Percentiles rank a stretch among this genome's conserved stretches.
Evolutionary conservation across 441 rosid species (phyloP).

Genomic region (Gossypium laxum): DNA sequence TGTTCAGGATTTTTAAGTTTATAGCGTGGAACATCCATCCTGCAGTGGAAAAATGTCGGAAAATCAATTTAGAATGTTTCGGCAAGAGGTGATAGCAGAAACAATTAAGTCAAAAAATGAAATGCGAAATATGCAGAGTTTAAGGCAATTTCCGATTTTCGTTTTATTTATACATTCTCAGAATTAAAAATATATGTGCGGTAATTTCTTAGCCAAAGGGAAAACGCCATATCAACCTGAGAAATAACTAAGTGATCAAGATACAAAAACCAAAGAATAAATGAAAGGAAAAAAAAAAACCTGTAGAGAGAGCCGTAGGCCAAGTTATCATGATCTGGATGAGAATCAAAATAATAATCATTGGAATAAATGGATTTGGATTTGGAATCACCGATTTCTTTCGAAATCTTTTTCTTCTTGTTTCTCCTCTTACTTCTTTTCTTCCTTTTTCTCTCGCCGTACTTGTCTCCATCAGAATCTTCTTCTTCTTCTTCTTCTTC

Average conservation of each 20-base stretch:
- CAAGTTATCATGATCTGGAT: slow-evolving; percentile 76
- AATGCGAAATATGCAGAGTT: background rate
- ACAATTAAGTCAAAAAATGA: background rate
- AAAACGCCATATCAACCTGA: background rate
- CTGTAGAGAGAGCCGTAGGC: slow-evolving; percentile 74
- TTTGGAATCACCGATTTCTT: slow-evolving; percentile 33
- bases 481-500: slow-evolving; percentile 10
- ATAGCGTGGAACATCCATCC: slow-evolving; percentile 81
- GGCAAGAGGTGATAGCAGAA: background rate
- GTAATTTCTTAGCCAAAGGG: background rate
- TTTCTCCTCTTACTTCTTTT: slow-evolving; percentile 20
- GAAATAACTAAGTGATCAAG: background rate
- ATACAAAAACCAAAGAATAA: background rate
- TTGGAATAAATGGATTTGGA: slow-evolving; percentile 46
- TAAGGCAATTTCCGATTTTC: background rate
- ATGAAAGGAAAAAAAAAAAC: slow-evolving; percentile 20
- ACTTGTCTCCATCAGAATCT: slow-evolving; percentile 22
- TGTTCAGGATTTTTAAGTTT: slow-evolving; percentile 38
- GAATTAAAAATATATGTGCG: background rate
- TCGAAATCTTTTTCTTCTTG: slow-evolving; percentile 27
- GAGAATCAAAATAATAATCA: slow-evolving; percentile 76
- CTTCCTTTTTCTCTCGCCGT: slow-evolving; percentile 27
- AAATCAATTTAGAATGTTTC: slow-evolving; percentile 1
- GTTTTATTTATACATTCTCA: background rate
- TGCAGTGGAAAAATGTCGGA: slow-evolving; percentile 24